phyloP scores from a whole-genome alignment of 257 asterid genomes.

The Eucommia ulmoides region DNA sequence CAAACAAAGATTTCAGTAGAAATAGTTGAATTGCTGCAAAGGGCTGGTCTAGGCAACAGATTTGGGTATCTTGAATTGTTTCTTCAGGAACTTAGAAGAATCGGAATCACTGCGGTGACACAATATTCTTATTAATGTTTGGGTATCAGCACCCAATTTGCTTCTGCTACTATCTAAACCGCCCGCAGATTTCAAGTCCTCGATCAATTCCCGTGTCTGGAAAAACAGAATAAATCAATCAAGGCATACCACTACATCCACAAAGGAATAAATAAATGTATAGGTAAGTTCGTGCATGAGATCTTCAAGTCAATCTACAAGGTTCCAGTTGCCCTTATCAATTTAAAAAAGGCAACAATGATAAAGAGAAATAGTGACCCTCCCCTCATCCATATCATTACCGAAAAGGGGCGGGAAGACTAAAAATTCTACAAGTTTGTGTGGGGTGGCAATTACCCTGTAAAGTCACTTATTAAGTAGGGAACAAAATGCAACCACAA shows the following conservation, averaged over 20 bases:
- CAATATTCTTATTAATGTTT: constrained; percentile 65
- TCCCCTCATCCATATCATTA: no score
- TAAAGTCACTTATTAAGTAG: no score
- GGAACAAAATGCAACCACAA: no score
- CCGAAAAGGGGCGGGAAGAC: no score
- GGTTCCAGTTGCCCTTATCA: no score
- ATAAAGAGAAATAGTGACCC: no score
- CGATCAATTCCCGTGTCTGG: constrained; percentile 84
- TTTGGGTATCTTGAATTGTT: constrained; percentile 86
- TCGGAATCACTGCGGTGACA: constrained; percentile 87
- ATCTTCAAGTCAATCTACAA: not conserved
- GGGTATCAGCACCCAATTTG: constrained; percentile 67
- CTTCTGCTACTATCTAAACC: constrained; percentile 81
- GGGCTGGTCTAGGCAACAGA: constrained; percentile 26
- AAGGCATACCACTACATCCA: not conserved
- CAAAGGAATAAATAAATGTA: not conserved
- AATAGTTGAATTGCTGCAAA: no score
- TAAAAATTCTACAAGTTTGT: no score
- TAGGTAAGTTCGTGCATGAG: not conserved
- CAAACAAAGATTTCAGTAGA: no score
- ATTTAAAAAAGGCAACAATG: no score
- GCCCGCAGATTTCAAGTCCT: constrained; percentile 72
- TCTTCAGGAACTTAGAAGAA: constrained; percentile 94
- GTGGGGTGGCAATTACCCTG: no score
- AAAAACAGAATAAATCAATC: not conserved